Conservation (phyloP, 805 yeast species). For the Sugiyamaella chiloensis region DNA sequence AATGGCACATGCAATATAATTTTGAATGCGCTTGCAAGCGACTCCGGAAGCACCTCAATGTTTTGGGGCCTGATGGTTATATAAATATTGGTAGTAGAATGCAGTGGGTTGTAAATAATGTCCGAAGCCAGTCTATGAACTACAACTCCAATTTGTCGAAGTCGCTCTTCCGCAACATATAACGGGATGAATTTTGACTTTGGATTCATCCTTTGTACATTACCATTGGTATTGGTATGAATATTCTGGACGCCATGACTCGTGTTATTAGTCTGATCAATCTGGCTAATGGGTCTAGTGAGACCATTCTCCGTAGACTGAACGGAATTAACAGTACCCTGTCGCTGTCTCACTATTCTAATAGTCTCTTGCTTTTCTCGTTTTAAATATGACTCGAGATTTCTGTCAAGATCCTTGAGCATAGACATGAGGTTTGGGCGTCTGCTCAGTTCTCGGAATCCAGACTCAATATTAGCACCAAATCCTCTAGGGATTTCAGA, state of each 20-base stretch:
- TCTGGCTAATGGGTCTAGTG: constrained; percentile 4
- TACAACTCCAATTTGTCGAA: constrained; percentile 20
- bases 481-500: constrained; percentile 68
- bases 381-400: constrained; percentile 56
- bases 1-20: constrained; percentile 20
- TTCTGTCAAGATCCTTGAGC: constrained; percentile 51
- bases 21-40: constrained; percentile 15
- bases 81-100: constrained; percentile 8
- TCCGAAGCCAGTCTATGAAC: constrained; percentile 17
- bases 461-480: constrained; percentile 63
- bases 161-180: constrained; percentile 18
- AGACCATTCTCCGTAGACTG: not conserved
- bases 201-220: constrained; percentile 1
- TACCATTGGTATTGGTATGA: too few species aligned
- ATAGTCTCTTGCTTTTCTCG: constrained; percentile 60
- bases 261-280: too few species aligned
- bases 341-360: constrained; percentile 48
- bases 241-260: too few species aligned
- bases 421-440: constrained; percentile 49
- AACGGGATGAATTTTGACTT: constrained; percentile 21
- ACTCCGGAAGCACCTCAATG: constrained; percentile 20
- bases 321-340: not conserved
- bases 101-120: constrained; percentile 4
- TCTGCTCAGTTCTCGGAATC: constrained; percentile 49
- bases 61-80: constrained; percentile 15